These are phyloP conservation scores for Lablab purpureus DNA, from an alignment of 306 rosid genomes.

Conservation along the genomic window DNA sequence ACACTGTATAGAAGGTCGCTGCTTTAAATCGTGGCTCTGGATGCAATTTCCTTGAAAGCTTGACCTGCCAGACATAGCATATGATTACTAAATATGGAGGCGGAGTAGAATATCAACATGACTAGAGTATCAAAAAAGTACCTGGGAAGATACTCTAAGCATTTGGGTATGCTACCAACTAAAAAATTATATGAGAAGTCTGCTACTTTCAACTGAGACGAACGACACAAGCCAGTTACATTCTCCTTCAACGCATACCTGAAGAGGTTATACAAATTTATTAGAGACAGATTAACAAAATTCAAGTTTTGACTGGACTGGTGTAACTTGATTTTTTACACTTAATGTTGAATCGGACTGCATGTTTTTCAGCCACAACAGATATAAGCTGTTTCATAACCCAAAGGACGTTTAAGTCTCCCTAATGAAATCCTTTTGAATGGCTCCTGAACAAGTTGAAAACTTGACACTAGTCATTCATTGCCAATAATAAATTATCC, in stretches of 20 bases:
- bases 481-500: conserved; percentile 10
- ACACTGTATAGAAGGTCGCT: conserved; percentile 73
- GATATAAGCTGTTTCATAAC: conserved; percentile 12
- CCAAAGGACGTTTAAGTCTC: conserved; percentile 8
- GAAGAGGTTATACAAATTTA: conserved; percentile 43
- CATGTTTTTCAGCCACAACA: conserved; percentile 19
- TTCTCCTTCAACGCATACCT: conserved; percentile 71
- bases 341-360: conserved; percentile 32
- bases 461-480: neutral
- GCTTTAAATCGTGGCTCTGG: conserved; percentile 62
- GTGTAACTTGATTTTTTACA: neutral
- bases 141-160: conserved; percentile 92
- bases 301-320: conserved; percentile 33
- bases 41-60: conserved; percentile 97
- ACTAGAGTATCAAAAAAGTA: conserved; percentile 47
- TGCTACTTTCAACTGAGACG: conserved; percentile 69
- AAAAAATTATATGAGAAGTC: conserved; percentile 92
- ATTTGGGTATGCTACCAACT: conserved; percentile 85
- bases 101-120: conserved; percentile 35
- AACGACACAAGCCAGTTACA: conserved; percentile 75
- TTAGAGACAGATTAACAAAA: conserved; percentile 42
- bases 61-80: conserved; percentile 56
- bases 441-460: neutral
- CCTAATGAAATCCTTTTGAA: conserved; percentile 25
- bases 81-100: conserved; percentile 39